These are phyloP conservation scores for Plectranthus barbatus DNA, from an alignment of 257 asterid species.

Conservation along the genomic window DNA sequence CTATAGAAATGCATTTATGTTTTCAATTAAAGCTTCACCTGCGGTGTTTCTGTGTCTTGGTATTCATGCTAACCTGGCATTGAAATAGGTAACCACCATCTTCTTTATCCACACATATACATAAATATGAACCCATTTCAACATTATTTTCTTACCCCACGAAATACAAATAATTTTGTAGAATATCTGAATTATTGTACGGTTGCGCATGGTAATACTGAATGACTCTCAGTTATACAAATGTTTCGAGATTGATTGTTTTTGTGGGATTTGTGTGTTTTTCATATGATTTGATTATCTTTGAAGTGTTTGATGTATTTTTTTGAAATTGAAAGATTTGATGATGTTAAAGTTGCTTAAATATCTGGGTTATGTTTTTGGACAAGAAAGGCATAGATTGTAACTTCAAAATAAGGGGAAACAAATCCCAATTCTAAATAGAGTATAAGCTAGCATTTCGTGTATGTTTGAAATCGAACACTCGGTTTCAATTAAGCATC, in stretches of 20 bases:
- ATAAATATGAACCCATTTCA: not conserved
- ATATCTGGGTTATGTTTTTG: not conserved
- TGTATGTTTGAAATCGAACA: too few relatives aligned
- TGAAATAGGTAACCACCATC: not conserved
- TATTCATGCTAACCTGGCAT: not conserved
- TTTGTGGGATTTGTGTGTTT: not conserved
- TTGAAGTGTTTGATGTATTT: not conserved
- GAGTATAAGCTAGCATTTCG: too few relatives aligned
- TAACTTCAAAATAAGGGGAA: too few relatives aligned
- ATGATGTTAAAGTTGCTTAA: too few relatives aligned
- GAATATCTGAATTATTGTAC: not conserved
- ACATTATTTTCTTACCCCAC: slow-evolving; percentile 6
- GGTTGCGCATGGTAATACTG: not conserved
- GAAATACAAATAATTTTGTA: not conserved
- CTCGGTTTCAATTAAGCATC: too few relatives aligned
- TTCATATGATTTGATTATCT: too few relatives aligned
- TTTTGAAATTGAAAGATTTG: too few relatives aligned
- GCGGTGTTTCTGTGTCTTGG: slow-evolving; percentile 4
- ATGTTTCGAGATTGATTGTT: not conserved
- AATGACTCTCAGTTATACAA: not conserved
- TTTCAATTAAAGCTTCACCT: slow-evolving; percentile 18
- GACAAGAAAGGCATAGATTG: too few relatives aligned
- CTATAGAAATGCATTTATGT: slow-evolving; percentile 5
- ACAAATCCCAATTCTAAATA: too few relatives aligned
- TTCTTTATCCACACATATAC: not conserved